Conservation (phyloP, 306 rosid species). For the Dalbergia cochinchinensis region DNA sequence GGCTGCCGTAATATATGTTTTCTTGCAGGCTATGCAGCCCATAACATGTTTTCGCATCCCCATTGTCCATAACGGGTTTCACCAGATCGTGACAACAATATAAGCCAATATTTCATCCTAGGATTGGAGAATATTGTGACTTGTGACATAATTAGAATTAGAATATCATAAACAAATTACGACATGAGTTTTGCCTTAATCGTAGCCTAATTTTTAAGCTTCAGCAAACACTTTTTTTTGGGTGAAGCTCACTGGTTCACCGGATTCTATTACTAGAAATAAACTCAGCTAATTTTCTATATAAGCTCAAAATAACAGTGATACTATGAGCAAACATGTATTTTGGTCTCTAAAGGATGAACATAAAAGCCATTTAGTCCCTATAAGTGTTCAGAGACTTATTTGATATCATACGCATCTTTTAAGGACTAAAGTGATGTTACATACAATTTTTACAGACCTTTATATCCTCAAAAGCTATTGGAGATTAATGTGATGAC, state of each 20-base stretch:
- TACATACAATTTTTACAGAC: too few relatives aligned
- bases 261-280: too few relatives aligned
- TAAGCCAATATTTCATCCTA: slow-evolving; percentile 32
- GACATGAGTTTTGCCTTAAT: slow-evolving; percentile 28
- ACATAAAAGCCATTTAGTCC: too few relatives aligned
- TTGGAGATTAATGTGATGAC: too few relatives aligned
- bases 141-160: neutral
- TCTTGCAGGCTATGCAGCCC: slow-evolving; percentile 38
- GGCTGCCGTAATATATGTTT: slow-evolving; percentile 16
- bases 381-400: too few relatives aligned
- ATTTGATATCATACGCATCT: too few relatives aligned
- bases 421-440: too few relatives aligned
- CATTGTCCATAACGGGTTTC: slow-evolving; percentile 37
- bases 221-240: neutral
- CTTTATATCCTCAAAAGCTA: too few relatives aligned
- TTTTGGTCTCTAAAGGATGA: too few relatives aligned
- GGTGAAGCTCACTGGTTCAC: too few relatives aligned
- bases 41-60: slow-evolving; percentile 4
- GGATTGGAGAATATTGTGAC: slow-evolving; percentile 15
- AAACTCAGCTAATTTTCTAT: neutral
- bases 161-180: slow-evolving; percentile 27
- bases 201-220: neutral
- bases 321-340: too few relatives aligned
- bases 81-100: slow-evolving; percentile 20
- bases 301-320: neutral